phyloP scores from a whole-genome alignment of 2,329 filamentous ascomycete genomes.

The Lachnum nothofagi region DNA sequence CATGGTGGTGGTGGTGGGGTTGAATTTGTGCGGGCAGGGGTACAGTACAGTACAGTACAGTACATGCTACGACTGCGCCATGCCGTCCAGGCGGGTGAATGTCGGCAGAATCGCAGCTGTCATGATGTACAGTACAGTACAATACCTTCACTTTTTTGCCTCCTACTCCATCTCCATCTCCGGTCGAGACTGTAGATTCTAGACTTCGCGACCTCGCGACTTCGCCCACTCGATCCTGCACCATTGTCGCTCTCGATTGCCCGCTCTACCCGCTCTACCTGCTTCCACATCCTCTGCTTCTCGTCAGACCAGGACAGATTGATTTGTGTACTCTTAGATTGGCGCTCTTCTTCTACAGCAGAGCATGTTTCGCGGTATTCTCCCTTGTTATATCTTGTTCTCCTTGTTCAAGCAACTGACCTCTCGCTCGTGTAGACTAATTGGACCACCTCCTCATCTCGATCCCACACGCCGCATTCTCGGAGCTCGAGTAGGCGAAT shows the following conservation, averaged over 20 bases:
- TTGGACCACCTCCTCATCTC: neutral
- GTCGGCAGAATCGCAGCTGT: neutral
- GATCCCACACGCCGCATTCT: neutral
- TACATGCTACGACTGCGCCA: too few species aligned
- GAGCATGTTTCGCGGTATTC: conserved; percentile 24
- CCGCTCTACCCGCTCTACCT: too few species aligned
- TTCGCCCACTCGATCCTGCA: too few species aligned
- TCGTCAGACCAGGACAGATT: too few species aligned
- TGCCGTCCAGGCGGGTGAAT: neutral
- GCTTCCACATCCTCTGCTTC: too few species aligned
- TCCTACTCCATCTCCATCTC: neutral
- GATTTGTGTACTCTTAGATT: too few species aligned
- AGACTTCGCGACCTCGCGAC: too few species aligned
- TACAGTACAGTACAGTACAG: too few species aligned
- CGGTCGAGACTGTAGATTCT: too few species aligned
- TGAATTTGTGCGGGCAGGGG: neutral
- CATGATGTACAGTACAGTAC: neutral
- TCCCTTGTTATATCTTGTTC: neutral
- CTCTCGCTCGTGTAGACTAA: neutral
- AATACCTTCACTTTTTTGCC: neutral
- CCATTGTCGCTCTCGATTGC: too few species aligned
- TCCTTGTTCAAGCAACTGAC: neutral
- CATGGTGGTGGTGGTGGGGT: neutral
- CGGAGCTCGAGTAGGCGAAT: conserved; percentile 3
- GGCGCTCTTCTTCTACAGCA: neutral